A percentile compares a stretch with the other conserved stretches of the same genome.
Evolutionary conservation across 1,284 basidiomycete genomes (phyloP).

Genomic region (Fistulina hepatica): DNA sequence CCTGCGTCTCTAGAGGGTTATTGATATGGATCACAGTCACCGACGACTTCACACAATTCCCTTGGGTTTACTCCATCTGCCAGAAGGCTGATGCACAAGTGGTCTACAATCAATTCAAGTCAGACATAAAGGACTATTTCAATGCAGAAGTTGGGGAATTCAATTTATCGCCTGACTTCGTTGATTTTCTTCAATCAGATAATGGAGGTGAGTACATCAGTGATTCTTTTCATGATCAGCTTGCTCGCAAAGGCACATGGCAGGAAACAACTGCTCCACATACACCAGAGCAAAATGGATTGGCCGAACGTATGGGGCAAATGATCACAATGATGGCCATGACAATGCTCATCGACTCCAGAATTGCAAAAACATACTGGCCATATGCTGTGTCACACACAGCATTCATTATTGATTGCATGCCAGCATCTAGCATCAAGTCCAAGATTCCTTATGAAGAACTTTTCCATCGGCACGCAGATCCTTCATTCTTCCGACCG

Average conservation of each 20-base stretch:
- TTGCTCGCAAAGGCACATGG: slow-evolving; percentile 16
- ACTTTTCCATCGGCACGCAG: slow-evolving; percentile 4
- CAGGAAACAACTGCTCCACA: slow-evolving; percentile 19
- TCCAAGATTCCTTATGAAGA: slow-evolving; percentile 6
- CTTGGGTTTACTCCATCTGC: too few relatives aligned
- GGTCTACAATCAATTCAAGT: slow-evolving; percentile 21
- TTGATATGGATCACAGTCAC: slow-evolving; percentile 14
- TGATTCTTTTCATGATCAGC: slow-evolving; percentile 18
- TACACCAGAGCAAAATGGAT: slow-evolving; percentile 23
- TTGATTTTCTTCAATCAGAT: slow-evolving; percentile 21
- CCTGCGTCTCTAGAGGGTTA: slow-evolving; percentile 13
- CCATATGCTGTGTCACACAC: slow-evolving; percentile 14
- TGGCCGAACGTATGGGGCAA: slow-evolving; percentile 23
- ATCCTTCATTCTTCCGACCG: slow-evolving; percentile 1
- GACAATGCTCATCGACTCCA: slow-evolving; percentile 18
- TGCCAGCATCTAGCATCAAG: slow-evolving; percentile 9
- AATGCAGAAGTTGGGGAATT: slow-evolving; percentile 13
- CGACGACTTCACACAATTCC: too few relatives aligned
- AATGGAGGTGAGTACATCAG: slow-evolving; percentile 22
- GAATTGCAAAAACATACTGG: slow-evolving; percentile 19
- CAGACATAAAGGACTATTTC: too few relatives aligned
- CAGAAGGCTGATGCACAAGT: slow-evolving; percentile 16
- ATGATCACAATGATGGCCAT: slow-evolving; percentile 17
- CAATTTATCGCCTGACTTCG: slow-evolving; percentile 14
- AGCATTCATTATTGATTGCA: slow-evolving; percentile 13